These are phyloP conservation scores for Phaseolus coccineus DNA, from an alignment of 331 rosid genomes.

Conservation along the genomic window DNA sequence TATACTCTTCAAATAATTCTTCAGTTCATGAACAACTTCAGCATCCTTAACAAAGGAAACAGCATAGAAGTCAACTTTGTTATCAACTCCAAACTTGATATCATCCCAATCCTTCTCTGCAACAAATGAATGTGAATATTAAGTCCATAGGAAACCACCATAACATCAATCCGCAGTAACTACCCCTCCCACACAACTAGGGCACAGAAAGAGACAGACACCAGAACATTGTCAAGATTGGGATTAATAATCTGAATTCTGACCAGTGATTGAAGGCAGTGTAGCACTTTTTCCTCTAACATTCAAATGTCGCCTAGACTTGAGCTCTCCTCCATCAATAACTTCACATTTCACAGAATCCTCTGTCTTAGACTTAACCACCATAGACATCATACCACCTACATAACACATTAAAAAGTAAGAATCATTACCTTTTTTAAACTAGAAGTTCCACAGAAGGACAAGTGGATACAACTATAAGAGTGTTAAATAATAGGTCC, in stretches of 20 bases:
- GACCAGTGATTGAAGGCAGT: slow-evolving; percentile 92
- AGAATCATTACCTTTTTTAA: neutral
- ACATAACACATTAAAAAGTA: slow-evolving; percentile 15
- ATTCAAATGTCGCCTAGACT: slow-evolving; percentile 90
- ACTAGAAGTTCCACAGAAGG: neutral
- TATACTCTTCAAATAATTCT: slow-evolving; percentile 82
- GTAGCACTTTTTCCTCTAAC: slow-evolving; percentile 99
- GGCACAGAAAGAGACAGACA: neutral
- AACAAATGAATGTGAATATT: slow-evolving; percentile 46
- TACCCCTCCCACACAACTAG: neutral
- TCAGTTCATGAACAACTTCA: slow-evolving; percentile 87
- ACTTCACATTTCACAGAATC: slow-evolving; percentile 89
- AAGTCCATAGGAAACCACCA: slow-evolving; percentile 30
- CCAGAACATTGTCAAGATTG: slow-evolving; percentile 19
- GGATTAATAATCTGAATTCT: slow-evolving; percentile 35
- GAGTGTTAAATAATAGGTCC: neutral
- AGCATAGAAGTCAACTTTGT: slow-evolving; percentile 93
- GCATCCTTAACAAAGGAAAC: slow-evolving; percentile 97
- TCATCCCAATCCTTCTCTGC: slow-evolving; percentile 99
- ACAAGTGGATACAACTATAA: neutral
- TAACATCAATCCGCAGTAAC: slow-evolving; percentile 24
- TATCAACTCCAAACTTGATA: slow-evolving; percentile 95
- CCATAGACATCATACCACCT: slow-evolving; percentile 96
- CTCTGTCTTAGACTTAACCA: slow-evolving; percentile 78
- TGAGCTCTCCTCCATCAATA: slow-evolving; percentile 96